Evolutionary conservation across 352 stramenopile genomes (phyloP), one percentile per base, ranked within the genome.

Genomic region (Pythium rishiriense): DNA sequence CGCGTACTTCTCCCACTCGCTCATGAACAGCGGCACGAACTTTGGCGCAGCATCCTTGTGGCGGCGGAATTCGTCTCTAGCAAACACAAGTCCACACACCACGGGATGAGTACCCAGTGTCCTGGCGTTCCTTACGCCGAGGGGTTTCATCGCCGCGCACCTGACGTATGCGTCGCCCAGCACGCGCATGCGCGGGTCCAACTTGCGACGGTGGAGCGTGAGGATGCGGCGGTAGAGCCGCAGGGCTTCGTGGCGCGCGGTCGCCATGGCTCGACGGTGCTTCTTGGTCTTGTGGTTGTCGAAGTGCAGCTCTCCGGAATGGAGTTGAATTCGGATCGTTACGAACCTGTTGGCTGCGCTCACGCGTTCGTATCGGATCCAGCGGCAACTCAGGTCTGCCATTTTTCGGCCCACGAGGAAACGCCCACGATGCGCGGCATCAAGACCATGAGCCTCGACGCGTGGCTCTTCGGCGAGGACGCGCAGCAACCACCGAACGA

Each of bases 131-230:
- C 17, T 5, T 10, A 47, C 41, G 21, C 5, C 1, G 19, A 4
- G 19, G 19, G 6, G 10, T 3, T 39, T 3, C 33, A 11, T 9
- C 48, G 25, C 28, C 1, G 48, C 75, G 28, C 62, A 87, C 78
- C 82, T 75, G 29, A 96, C 82, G 61, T 96, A 96, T 55, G 88
- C 71, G 68, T 96, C 83, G 21, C 87, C 87, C 0, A 96, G 82
- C 25, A 94, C 62, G 57, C 87, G 85, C 85, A 96, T 94, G 46
- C 87, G 83, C 37, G 85, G 80, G 63, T 83, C 79, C 39, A 96
- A 70, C 45, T 93, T 91, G 49, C 72, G 69, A 41, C 71, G 72
- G 60, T 96, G 87, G 45, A 94, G 83, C 67, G 74, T 79, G 68
- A 96, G 73, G 58, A 96, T 93, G 69, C 76, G 76, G 43, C 76